phyloP scores from a whole-genome alignment of 805 yeast species.

The Priceomyces haplophilus region DNA sequence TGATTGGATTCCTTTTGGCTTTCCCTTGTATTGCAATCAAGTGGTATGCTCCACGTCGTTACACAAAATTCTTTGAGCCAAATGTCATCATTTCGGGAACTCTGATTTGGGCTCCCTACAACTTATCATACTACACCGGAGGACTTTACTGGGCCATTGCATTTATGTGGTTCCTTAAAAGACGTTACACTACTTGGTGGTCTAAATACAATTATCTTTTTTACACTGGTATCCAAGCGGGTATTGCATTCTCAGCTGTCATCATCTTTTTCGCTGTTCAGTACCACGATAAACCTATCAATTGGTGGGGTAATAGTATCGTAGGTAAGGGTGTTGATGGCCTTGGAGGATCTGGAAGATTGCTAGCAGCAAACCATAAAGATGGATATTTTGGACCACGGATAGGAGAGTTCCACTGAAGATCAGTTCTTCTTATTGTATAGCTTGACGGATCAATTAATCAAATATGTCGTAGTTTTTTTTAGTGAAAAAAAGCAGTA shows the following conservation, averaged over 20 bases:
- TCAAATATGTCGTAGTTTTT: too few relatives aligned
- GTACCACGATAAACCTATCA: constrained; percentile 25
- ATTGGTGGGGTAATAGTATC: constrained; percentile 32
- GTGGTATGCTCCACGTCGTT: constrained; percentile 30
- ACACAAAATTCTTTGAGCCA: constrained; percentile 31
- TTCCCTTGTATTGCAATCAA: constrained; percentile 36
- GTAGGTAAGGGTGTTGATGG: constrained; percentile 34
- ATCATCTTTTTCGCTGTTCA: constrained; percentile 38
- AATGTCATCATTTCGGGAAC: constrained; percentile 32
- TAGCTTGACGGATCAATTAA: too few relatives aligned
- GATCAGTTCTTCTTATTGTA: too few relatives aligned
- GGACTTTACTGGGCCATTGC: constrained; percentile 25
- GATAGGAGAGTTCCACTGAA: constrained; percentile 15
- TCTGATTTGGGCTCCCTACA: constrained; percentile 31
- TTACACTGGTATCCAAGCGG: constrained; percentile 29
- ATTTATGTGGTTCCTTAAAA: constrained; percentile 29
- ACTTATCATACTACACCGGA: constrained; percentile 27
- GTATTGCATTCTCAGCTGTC: constrained; percentile 33
- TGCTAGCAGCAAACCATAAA: constrained; percentile 19
- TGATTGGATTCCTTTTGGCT: constrained; percentile 30
- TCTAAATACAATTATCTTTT: constrained; percentile 34
- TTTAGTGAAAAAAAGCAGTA: too few relatives aligned
- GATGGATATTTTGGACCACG: constrained; percentile 39
- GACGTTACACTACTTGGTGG: constrained; percentile 31
- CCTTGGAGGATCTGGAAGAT: constrained; percentile 18